phyloP scores from a whole-genome alignment of 495 filamentous ascomycete genomes.

The Podospora sp. region DNA sequence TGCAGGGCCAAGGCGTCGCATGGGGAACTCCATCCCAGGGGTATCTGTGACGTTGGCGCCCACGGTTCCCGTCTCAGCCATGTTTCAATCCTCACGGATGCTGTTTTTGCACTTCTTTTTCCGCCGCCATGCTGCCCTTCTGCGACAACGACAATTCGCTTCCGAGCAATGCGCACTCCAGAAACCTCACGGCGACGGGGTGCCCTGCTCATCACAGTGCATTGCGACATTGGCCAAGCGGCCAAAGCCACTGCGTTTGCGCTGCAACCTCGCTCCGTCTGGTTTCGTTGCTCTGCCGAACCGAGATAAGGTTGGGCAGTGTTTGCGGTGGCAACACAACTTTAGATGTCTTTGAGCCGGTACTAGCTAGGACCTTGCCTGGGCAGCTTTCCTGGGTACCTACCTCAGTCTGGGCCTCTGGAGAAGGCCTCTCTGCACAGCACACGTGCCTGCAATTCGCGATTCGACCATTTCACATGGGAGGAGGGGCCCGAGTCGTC shows the following conservation, averaged over 20 bases:
- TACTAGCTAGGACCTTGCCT: not conserved
- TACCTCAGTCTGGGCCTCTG: no score
- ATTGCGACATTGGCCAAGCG: not conserved
- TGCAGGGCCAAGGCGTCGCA: conserved; percentile 19
- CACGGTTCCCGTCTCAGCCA: conserved; percentile 35
- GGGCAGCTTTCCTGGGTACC: no score
- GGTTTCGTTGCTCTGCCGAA: not conserved
- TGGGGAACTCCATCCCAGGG: conserved; percentile 17
- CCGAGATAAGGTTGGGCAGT: conserved; percentile 11
- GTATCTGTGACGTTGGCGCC: conserved; percentile 36
- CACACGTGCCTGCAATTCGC: not conserved
- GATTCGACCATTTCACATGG: not conserved
- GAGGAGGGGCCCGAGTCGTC: not conserved
- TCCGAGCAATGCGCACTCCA: conserved; percentile 20
- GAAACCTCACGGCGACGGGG: not conserved
- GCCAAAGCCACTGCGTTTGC: not conserved
- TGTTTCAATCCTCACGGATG: conserved; percentile 40
- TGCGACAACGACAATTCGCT: conserved; percentile 28
- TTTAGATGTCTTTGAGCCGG: not conserved
- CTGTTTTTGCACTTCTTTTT: conserved; percentile 19
- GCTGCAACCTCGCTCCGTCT: not conserved
- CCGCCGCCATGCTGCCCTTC: conserved; percentile 16
- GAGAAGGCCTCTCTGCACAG: no score
- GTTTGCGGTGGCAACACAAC: not conserved
- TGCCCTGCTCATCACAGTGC: not conserved